These are phyloP conservation scores for Cenchrus fungigraminus DNA, from an alignment of 176 grass and related monocot species.

Conservation along the genomic window DNA sequence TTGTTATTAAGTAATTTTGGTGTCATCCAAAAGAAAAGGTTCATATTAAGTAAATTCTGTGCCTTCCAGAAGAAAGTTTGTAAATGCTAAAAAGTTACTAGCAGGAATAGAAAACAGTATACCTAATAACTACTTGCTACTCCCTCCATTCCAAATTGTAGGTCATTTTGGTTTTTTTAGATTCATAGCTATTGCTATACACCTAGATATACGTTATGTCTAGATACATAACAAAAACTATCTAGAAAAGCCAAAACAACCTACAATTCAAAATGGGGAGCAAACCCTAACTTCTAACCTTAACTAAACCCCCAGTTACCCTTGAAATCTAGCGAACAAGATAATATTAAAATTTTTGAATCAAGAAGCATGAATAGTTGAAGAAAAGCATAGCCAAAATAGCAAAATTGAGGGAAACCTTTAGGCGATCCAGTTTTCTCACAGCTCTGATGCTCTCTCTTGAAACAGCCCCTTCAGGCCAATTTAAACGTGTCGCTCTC, in stretches of 20 bases:
- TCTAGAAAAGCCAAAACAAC: no score
- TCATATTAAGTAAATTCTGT: conserved; percentile 11
- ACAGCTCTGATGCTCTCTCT: conserved; percentile 93
- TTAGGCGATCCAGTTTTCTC: conserved; percentile 70
- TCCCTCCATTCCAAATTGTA: neutral
- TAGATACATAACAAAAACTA: no score
- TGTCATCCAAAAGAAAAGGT: neutral
- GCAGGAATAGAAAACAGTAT: conserved; percentile 8
- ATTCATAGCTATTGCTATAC: no score
- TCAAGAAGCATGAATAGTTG: conserved; percentile 2
- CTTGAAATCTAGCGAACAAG: neutral
- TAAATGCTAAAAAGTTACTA: neutral
- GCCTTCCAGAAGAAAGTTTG: neutral
- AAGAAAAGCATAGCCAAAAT: conserved; percentile 12
- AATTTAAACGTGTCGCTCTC: conserved; percentile 74
- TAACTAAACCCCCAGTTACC: neutral
- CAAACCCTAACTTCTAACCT: neutral
- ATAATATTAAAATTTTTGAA: conserved; percentile 7
- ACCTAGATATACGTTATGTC: no score
- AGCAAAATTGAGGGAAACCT: conserved; percentile 53
- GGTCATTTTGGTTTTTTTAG: no score
- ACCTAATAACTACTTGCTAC: neutral
- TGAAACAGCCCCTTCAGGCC: conserved; percentile 92
- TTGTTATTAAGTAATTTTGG: neutral
- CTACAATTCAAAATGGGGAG: no score